Base-by-base conservation (phyloP, 176 grass and related monocot genomes). In the Luzula sylvatica region DNA sequence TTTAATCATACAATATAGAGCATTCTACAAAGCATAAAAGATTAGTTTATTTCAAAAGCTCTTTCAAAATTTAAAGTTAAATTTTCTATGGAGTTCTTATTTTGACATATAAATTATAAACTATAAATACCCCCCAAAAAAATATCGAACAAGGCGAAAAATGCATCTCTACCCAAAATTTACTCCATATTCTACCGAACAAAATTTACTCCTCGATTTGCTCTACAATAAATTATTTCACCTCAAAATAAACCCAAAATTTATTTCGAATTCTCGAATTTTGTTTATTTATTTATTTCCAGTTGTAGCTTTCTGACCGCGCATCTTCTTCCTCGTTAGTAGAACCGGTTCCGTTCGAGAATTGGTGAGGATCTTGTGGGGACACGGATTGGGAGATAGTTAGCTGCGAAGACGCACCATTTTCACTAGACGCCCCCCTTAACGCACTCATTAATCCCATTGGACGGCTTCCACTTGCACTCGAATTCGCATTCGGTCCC, bases 321-420 rank as follows among this genome's bases (percentile, higher is more conserved):
- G 75, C 65, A 23, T 90, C 81, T 41, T 80, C 93, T 26, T 90
- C 74, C 20, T 26, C 74, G 20, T 73, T 81, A 70, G 81, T 30
- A 12, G 89, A 95, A 53, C 68, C 42, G 21, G 76, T 72, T 15
- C 55, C 51, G 3, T 71, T 66, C 8, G 90, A 76, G 58, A 86
- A 66, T 54, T 83, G 81, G 20, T 86, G 78, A 7, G 81, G 86
- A 6, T 76, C 68, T 22, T 87, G 71, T 15, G 86, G 92, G 29
- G 92, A 98, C 13, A 68, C 61, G 12, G 84, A 88, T 9, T 88
- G 80, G 2, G 77, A 87, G 60, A 73, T 67, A 65, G 65, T 83
- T 60, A 80, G 60, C 40, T 90, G 71, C 30, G 70, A 79, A 8
- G 72, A 41, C 52, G 38, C 20, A 7, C 46, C 63, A 12, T 58